Conservation (phyloP, 495 filamentous ascomycete species). For the Trichoderma asperelloides region DNA sequence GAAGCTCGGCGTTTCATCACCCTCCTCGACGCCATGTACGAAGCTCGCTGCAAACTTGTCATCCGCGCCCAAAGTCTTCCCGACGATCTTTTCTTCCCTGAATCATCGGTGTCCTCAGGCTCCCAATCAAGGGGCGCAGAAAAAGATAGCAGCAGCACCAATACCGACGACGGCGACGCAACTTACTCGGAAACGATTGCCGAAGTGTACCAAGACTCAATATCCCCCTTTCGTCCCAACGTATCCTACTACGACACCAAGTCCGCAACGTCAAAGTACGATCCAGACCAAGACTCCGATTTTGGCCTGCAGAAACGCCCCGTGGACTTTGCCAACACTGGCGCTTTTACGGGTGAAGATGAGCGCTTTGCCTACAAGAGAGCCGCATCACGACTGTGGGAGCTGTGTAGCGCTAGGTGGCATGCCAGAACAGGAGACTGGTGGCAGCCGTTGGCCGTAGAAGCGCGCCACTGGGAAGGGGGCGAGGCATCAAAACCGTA, state of each 20-base stretch:
- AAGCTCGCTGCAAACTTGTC: constrained; percentile 55
- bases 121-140: not conserved
- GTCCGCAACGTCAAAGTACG: constrained; percentile 29
- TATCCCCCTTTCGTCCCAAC: constrained; percentile 63
- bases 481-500: constrained; percentile 17
- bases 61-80: constrained; percentile 48
- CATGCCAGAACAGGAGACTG: constrained; percentile 48
- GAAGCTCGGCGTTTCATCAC: constrained; percentile 66
- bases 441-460: constrained; percentile 54
- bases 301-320: constrained; percentile 25
- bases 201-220: constrained; percentile 60
- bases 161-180: constrained; percentile 33
- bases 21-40: constrained; percentile 61
- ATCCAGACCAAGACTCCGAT: constrained; percentile 41
- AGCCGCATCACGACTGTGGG: constrained; percentile 58
- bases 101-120: constrained; percentile 18
- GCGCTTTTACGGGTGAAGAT: constrained; percentile 60
- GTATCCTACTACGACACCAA: constrained; percentile 44
- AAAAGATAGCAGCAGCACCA: no score
- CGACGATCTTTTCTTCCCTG: constrained; percentile 63
- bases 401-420: constrained; percentile 58
- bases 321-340: constrained; percentile 46
- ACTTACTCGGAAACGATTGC: constrained; percentile 59
- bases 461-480: constrained; percentile 52
- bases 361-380: constrained; percentile 65